Base-by-base conservation (phyloP, 257 asterid species). In the Nyctanthes arbortristis region DNA sequence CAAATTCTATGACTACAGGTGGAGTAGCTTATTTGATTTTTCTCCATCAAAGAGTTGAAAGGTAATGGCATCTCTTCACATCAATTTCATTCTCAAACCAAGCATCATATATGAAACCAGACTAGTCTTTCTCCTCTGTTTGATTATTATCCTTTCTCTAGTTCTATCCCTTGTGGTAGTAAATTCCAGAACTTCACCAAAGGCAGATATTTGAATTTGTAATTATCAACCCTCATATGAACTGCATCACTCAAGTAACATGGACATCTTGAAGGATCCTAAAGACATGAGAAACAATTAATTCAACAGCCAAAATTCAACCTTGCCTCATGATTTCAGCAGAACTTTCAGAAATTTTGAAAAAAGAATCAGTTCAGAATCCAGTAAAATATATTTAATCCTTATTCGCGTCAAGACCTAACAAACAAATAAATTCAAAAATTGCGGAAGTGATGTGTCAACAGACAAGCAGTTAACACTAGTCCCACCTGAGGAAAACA, bases 401-500 rank as follows among this genome's bases (percentile, higher is more conserved):
- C n/a, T n/a, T 6, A 49, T 49, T 49, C 28, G 1, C 2, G 59
- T 22, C 59, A 52, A 52, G 24, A 2, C 30, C 59, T 9, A 24
- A 20, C 28, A 20, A 52, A 22, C 59, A 52, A 22, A 52, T 13
- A 58, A 68, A 47, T 14, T 65, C 65, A 35, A 34, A 69, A 39
- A 34, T 66, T 64, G 61, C 25, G 60, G 31, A 22, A 57, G 57
- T 14, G 8, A 16, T 9, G 43, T 10, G 54, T 43, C 22, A 31
- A 29, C 25, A 71, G 47, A 10, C 30, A 29, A 43, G 54, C 35
- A 18, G 57, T 57, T 28, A 31, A 35, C 31, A 30, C 74, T 22
- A 78, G 77, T 65, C 71, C 72, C 78, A 88, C 97, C 89, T 77
- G 82, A n/a, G 91, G 81, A 73, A 83, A 91, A 81, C 96, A 91